Evolutionary conservation across 108 stramenopile species (phyloP).

Genomic region (Thalassiosira profunda): DNA sequence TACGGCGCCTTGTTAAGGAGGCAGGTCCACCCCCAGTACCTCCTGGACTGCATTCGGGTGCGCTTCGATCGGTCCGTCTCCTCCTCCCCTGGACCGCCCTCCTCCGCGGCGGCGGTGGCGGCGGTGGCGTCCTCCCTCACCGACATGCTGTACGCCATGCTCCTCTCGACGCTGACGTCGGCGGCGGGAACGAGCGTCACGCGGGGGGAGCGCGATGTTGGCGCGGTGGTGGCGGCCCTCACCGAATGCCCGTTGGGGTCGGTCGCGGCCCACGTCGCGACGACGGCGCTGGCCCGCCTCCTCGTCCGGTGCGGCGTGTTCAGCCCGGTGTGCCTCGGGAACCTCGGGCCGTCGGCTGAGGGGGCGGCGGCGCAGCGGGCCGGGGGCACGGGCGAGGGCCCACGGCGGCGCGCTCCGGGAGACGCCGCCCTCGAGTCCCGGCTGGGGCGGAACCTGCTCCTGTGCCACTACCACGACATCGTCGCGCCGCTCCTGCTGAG

Average conservation of each 20-base stretch:
- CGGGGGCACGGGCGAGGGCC: not conserved
- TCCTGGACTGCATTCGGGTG: conserved; percentile 74
- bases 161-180: conserved; percentile 65
- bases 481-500: conserved; percentile 84
- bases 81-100: too few species aligned
- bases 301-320: conserved; percentile 77
- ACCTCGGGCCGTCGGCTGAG: not conserved
- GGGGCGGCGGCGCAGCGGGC: not conserved
- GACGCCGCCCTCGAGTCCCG: conserved; percentile 61
- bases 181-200: conserved; percentile 53
- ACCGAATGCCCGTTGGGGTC: conserved; percentile 82
- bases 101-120: conserved; percentile 28
- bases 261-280: conserved; percentile 67
- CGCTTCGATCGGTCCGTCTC: conserved; percentile 50
- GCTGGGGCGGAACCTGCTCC: conserved; percentile 74
- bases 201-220: conserved; percentile 86
- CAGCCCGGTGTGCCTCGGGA: conserved; percentile 25
- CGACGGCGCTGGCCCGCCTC: conserved; percentile 66
- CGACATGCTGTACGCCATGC: conserved; percentile 71
- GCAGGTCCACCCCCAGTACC: conserved; percentile 84
- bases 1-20: conserved; percentile 66
- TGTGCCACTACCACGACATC: conserved; percentile 81
- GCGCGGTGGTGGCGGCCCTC: conserved; percentile 73
- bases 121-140: conserved; percentile 53
- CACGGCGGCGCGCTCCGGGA: conserved; percentile 9